Base-by-base conservation (phyloP, 768 basidiomycete genomes). In the Lyophyllum atratum region DNA sequence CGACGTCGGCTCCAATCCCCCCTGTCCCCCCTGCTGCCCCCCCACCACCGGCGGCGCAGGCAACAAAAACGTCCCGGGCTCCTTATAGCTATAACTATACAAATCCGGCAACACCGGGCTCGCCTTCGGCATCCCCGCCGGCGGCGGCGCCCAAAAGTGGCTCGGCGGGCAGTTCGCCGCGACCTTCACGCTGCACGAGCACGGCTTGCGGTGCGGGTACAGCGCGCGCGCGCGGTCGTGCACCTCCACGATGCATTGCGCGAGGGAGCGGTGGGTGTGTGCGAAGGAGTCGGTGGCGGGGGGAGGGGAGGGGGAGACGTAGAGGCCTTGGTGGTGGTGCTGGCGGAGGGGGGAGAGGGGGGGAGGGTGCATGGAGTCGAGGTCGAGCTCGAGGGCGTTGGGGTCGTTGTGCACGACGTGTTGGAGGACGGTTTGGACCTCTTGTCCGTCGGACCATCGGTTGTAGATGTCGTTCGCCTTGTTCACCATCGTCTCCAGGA, bases 401-500 rank as follows among this genome's bases (percentile, higher is more conserved):
- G 49, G 34, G 21, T 68, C 68, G 22, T 58, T 58, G 11, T 37
- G 51, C 33, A 59, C 65, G 40, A 62, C 62, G 52, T 56, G 73
- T 22, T 77, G 70, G 5, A 79, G 71, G 42, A 78, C 72, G 2
- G 76, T 76, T 31, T 74, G 76, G 19, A 78, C 65, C 49, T 80
- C 78, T 61, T 79, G 76, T 22, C 76, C 76, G 19, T 71, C 71
- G 3, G 72, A 72, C 81, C 81, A 83, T 2, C 76, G 73, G 50
- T 72, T 72, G 62, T 80, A 80, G 47, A 79, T 79, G 63, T 76
- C 70, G 56, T 76, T 80, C n/a, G 81, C 75, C 59, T 79, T 81
- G 55, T 75, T 77, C 49, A 81, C 76, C 78, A 81, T 79, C 1
- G 74, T 72, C 61, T 81, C 79, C 43, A 81, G 68, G 25, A 80